Evolutionary conservation across 2,329 filamentous ascomycete genomes (phyloP).

Genomic region (Hymenoscyphus occultus): DNA sequence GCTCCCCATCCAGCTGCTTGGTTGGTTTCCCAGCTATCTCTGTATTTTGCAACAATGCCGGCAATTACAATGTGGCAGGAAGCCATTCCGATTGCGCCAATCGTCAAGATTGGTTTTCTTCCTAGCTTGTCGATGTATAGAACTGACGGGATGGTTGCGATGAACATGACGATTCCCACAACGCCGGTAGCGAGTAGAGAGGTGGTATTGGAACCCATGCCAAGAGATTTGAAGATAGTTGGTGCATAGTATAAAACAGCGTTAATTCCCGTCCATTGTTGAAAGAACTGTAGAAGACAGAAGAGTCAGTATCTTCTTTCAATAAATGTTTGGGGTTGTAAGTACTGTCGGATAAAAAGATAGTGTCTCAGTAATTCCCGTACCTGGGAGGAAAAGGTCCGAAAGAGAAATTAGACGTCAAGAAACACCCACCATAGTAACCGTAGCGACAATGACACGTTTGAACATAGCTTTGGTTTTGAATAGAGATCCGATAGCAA

Average conservation of each 20-base stretch:
- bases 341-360: background rate
- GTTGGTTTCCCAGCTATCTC: constrained; percentile 55
- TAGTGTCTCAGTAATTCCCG: too few species aligned
- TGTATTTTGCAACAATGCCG: constrained; percentile 62
- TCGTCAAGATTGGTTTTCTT: constrained; percentile 58
- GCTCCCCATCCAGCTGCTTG: constrained; percentile 66
- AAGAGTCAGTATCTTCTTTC: background rate
- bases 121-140: constrained; percentile 64
- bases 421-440: constrained; percentile 48
- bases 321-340: background rate
- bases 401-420: background rate
- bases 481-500: constrained; percentile 64
- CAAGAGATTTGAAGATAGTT: constrained; percentile 46
- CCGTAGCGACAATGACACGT: constrained; percentile 60
- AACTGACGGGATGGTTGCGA: constrained; percentile 65
- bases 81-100: constrained; percentile 66
- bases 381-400: background rate
- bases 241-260: constrained; percentile 46
- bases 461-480: constrained; percentile 63
- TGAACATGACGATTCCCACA: constrained; percentile 67
- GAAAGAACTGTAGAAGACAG: background rate
- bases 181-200: constrained; percentile 68
- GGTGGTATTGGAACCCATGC: constrained; percentile 44
- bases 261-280: constrained; percentile 38
- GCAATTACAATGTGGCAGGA: constrained; percentile 70